Conservation (phyloP, 352 stramenopile genomes). For the Globisporangium heterothallicum region DNA sequence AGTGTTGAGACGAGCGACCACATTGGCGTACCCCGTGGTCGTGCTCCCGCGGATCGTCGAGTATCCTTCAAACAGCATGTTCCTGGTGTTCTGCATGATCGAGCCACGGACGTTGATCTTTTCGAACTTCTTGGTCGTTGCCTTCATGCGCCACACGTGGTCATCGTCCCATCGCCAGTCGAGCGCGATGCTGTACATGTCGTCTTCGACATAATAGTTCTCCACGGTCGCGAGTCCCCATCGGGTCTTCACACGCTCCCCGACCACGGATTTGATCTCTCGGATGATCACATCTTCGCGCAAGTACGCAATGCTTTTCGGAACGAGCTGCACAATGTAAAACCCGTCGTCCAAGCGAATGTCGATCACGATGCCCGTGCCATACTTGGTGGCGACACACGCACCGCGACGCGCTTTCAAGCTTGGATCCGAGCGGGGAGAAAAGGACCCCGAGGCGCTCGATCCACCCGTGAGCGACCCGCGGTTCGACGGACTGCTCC, state of each 20-base stretch:
- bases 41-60: slow-evolving; percentile 63
- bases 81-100: slow-evolving; percentile 80
- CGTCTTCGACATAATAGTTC: slow-evolving; percentile 81
- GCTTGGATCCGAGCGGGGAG: slow-evolving; percentile 27
- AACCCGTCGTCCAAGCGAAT: slow-evolving; percentile 66
- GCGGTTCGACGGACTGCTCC: slow-evolving; percentile 8
- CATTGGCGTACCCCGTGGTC: slow-evolving; percentile 32
- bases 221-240: slow-evolving; percentile 83
- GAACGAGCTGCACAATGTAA: slow-evolving; percentile 71
- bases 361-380: slow-evolving; percentile 68
- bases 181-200: slow-evolving; percentile 86
- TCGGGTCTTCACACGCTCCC: slow-evolving; percentile 77
- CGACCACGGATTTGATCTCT: slow-evolving; percentile 82
- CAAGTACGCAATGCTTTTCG: slow-evolving; percentile 67
- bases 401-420: slow-evolving; percentile 47
- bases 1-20: slow-evolving; percentile 61
- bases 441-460: slow-evolving; percentile 15
- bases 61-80: slow-evolving; percentile 72
- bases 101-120: slow-evolving; percentile 57
- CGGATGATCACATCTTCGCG: slow-evolving; percentile 59
- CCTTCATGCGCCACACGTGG: slow-evolving; percentile 86
- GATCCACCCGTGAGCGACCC: slow-evolving; percentile 20
- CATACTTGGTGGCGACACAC: slow-evolving; percentile 73
- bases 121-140: slow-evolving; percentile 87
- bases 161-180: slow-evolving; percentile 87